Conservation (phyloP, 192 early-diverging fungal genomes). For the Backusella morwellensis region DNA sequence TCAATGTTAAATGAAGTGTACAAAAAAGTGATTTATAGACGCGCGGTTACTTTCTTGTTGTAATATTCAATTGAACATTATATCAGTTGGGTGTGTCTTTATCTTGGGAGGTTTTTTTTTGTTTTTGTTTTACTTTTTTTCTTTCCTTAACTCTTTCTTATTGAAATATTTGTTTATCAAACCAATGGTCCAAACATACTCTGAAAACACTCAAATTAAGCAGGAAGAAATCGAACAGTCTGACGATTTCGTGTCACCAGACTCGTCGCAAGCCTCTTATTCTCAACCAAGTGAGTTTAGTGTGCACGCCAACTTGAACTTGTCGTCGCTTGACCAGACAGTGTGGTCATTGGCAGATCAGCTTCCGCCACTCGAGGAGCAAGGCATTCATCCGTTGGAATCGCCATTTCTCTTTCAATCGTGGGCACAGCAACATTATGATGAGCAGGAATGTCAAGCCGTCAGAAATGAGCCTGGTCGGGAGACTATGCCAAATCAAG, state of each 20-base stretch:
- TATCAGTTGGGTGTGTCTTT: background rate
- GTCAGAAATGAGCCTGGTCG: background rate
- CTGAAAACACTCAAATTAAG: background rate
- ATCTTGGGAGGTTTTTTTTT: background rate
- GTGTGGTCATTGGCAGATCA: background rate
- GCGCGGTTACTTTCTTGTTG: background rate
- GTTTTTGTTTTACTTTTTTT: background rate
- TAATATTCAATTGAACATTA: background rate
- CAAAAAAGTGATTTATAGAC: background rate
- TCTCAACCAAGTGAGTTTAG: background rate
- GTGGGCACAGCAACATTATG: background rate
- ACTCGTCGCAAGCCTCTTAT: background rate
- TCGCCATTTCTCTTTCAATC: background rate
- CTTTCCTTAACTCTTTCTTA: background rate
- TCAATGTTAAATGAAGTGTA: background rate
- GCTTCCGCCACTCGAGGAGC: background rate
- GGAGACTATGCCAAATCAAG: background rate
- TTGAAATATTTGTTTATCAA: constrained; percentile 2
- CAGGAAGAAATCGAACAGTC: background rate
- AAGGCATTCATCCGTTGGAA: background rate
- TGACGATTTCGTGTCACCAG: background rate
- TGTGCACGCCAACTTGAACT: background rate
- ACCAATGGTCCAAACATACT: background rate
- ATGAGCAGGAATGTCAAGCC: background rate
- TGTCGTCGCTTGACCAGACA: background rate